Base-by-base conservation (phyloP, 495 filamentous ascomycete species). In the Annulohypoxylon stygium region DNA sequence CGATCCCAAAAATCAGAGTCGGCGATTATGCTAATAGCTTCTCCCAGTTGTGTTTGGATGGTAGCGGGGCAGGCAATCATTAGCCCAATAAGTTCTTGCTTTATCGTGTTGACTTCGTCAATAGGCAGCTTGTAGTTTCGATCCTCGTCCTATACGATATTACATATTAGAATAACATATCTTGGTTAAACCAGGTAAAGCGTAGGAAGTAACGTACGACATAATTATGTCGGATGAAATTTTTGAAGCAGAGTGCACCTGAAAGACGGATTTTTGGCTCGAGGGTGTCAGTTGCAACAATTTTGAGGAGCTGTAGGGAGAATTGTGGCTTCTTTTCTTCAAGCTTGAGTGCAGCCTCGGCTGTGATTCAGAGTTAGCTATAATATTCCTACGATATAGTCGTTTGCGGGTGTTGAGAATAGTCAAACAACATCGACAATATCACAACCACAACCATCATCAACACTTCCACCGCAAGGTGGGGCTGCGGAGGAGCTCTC, bases 241-340 rank as follows among this genome's bases (percentile, higher is more conserved):
- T 99, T 83, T 99, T 99, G 87, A 99, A 98, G 84, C 90, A 97
- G 53, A 99, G 86, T 30, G 96, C 93, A 75, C 92, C 92, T n/a
- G 96, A 88, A 50, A 98, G 91, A 26, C 97, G 90, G 71, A 90
- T 93, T 75, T 93, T 94, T 57, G 83, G 80, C 8, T 92, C 89
- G 67, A 89, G 88, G 26, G 83, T 79, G 20, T 89, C 89, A 70
- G 90, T 87, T 20, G 93, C 93, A 59, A 97, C 94, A 77, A 98
- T 94, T 63, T 92, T 92, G 26, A 99, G 90, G 39, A 99, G 88
- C 60, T 88, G 86, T 61, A 97, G 83, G n/a, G 96, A 93, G 82
- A 96, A 99, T 66, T 90, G 90, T 5, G 93, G 91, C 80, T 93
- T 92, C 71, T 84, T 86, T 82, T 97, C 89, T 79, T 93, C 90